Evolutionary conservation across 768 basidiomycete species (phyloP), one percentile per base, ranked within the genome.

Genomic region (Kwoniella mangroviensis): DNA sequence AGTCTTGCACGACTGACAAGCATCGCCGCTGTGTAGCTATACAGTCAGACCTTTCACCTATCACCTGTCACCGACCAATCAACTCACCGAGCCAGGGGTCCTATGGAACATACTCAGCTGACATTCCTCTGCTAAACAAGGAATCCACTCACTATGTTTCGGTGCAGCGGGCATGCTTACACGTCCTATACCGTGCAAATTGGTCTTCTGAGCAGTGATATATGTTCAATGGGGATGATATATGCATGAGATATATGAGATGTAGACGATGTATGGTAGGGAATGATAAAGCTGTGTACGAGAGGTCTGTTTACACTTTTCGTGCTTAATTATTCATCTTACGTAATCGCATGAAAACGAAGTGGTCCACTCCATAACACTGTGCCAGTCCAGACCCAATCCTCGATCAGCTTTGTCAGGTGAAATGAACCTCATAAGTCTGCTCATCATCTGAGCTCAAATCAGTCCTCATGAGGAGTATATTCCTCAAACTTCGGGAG

Each of bases 1-100:
- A 2, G 61, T 34, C 43, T 69, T 69, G 40, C 68, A 69, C 11
- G 42, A 28, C 28, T 69, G 68, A 64, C 68, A 69, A 4, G 68
- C 68, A 51, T 69, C 68, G n/a, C 68, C 68, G 19, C 68, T 63
- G 17, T 34, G 13, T 21, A 41, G 1, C 1, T 3, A n/a, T n/a
- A 19, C 19, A 17, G 61, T 22, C 17, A 59, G 26, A n/a, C 19
- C 41, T 3, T 26, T n/a, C 15, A 12, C 60, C 43, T 7, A 4
- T 22, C 21, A 63, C 60, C 43, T 7, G 13, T 22, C 21, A 63
- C 10, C 51, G 24, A 28, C 17, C 5, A 28, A 6, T 28, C 45
- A 7, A 21, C 65, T 66, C 55, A 66, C 65, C 65, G 28, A 21
- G 65, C 65, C 9, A 66, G 43, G 9, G 65, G 65, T 55, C 65